Evolutionary conservation across 2,329 filamentous ascomycete genomes (phyloP), one percentile per base, ranked within the genome.

Genomic region (Fusarium sp.): DNA sequence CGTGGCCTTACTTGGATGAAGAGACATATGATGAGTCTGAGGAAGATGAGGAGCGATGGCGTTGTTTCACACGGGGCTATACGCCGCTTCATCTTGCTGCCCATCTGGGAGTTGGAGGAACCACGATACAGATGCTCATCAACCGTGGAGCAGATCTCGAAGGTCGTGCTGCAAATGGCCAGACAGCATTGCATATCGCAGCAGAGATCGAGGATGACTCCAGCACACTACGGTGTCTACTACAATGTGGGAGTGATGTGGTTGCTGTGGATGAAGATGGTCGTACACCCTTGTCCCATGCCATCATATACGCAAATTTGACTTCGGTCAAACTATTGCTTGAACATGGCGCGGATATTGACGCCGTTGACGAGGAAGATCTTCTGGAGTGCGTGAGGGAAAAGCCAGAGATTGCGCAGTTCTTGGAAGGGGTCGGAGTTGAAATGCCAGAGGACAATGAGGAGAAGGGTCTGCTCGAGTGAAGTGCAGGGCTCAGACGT

Each of bases 171-270:
- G 19, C 1, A 0, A 28, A 51, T 11, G 49, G 23, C 0, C 45
- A 51, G 9, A 65, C 62, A 6, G 11, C 62, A 0, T 32, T 66
- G 0, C 56, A 66, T 7, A 19, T 66, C 1, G 49, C 62, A 4
- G 62, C 62, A 0, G 32, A 38, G 3, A 28, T 43, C 8, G 42
- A 50, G 3, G 49, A 47, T 12, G 28, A 49, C 0, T 21, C 32
- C 0, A 7, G 19, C 14, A 32, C 42, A 1, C 15, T 66, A 0
- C 28, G 40, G 1, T 17, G 14, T 2, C 7, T 66, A 2, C 19
- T 66, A 2, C 4, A 38, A 7, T 30, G 23, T 4, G 56, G 62
- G 2, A 51, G 46, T 1, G 23, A 57, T 10, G 56, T 66, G 14
- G 19, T 38, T 26, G 42, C 34, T 0, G 38, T 32, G 3, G 62